Evolutionary conservation across 176 grass and related monocot genomes (phyloP), one percentile per base, ranked within the genome.

Genomic region (Lolium perenne): DNA sequence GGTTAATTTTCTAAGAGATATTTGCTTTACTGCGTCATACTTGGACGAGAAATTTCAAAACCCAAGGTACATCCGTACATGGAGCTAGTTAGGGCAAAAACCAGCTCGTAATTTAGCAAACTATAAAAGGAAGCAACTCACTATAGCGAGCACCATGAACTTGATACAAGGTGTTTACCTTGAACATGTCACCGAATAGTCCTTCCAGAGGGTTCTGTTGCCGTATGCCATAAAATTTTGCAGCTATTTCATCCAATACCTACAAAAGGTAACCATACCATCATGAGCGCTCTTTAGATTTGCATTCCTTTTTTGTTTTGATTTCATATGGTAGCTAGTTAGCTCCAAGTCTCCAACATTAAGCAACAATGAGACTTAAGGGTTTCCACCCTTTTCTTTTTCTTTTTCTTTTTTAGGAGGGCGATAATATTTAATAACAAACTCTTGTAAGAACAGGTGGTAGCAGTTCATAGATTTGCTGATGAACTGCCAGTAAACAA

Each of bases 161-260:
- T 1, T 3, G 65, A 22, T 85, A 64, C 45, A 35, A 61, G 29
- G 22, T 51, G 18, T 62, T 74, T 90, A 99, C 97, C 94, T 92
- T 96, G 80, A 99, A 99, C 87, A 99, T 88, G 62, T 98, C 97
- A 38, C 92, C 89, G 29, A 99, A 96, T 88, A 99, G 90, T 82
- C 97, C 97, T 91, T 98, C 92, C 57, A 99, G 82, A 23, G 86
- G 82, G 80, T 88, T 91, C 87, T 92, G 92, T 63, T 87, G 87
- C 68, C 67, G 83, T 68, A 93, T 86, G 46, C 89, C 89, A 76
- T 99, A 99, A 80, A 99, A 99, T 63, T 74, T 91, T 79, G 88
- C 88, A n/a, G 94, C 97, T 77, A 99, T 94, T 91, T 94, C 97
- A 86, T 99, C 97, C 85, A 99, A 84, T 73, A 91, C 89, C 97